Conservation (phyloP, 2,329 filamentous ascomycete genomes). For the Colletotrichum sp. region DNA sequence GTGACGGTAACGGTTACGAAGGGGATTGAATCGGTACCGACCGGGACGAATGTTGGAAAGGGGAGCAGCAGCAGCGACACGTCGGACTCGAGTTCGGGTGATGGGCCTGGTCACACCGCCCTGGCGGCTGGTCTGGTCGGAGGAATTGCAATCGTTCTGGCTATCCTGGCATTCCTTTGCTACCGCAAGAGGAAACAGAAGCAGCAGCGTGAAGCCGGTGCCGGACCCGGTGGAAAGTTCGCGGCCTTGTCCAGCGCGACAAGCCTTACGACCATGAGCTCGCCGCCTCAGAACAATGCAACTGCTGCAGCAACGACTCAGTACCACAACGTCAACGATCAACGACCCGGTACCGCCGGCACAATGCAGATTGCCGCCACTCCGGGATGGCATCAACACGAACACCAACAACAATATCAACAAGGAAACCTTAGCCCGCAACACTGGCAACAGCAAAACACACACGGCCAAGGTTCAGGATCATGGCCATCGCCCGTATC, state of each 20-base stretch:
- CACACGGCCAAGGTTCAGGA: not conserved
- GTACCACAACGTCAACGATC: not conserved
- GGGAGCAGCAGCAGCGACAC: not conserved
- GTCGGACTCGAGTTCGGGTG: not conserved
- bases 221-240: constrained; percentile 6
- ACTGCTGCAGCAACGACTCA: not conserved
- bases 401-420: not conserved
- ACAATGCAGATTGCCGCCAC: not conserved
- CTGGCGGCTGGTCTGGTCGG: constrained; percentile 2
- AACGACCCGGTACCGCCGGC: not conserved
- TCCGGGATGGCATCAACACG: not conserved
- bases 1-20: constrained; percentile 15
- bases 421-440: not conserved
- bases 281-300: not conserved
- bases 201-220: not conserved
- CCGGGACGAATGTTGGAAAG: not conserved
- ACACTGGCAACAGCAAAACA: constrained; percentile 8
- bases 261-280: constrained; percentile 16
- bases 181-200: constrained; percentile 4
- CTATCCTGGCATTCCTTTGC: constrained; percentile 1
- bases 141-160: not conserved
- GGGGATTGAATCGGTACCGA: not conserved
- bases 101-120: not conserved
- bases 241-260: constrained; percentile 14
- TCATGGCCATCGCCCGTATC: constrained; percentile 10